Base-by-base conservation (phyloP, 2,329 filamentous ascomycete genomes). In the Hypoxylon sp. region DNA sequence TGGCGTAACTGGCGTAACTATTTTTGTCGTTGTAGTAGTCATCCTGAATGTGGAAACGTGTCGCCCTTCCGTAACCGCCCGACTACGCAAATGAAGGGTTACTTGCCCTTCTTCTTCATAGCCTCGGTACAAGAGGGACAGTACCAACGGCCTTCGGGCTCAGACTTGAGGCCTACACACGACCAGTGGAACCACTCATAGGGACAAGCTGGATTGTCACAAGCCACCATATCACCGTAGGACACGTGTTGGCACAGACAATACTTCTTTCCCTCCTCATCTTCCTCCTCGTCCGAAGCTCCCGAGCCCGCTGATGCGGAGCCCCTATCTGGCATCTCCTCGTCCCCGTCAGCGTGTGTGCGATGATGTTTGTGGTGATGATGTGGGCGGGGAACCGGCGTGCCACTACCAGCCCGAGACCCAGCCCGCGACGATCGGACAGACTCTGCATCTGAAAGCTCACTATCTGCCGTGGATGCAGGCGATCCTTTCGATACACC, bases 141-240 rank as follows among this genome's bases (percentile, higher is more conserved):
- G 76, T 87, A 91, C 90, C 90, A 92, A 24, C 85, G 89, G 33
- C 90, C 90, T 62, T 87, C 87, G 6, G 90, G 90, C 77, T 91
- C 89, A 73, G 86, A 90, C 79, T 90, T 91, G 33, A 92, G 83
- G 19, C 89, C 88, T 54, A 92, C 90, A 74, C 90, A 92, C 47
- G 84, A 89, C 91, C 92, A 96, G 81, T 96, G 93, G 79, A 96
- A 96, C 93, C 93, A 96, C 81, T 96, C 92, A 76, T 88, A 92
- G 51, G 90, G 89, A 80, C 93, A 96, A 72, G 90, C 86, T 64
- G 92, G 89, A 79, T 95, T 95, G 82, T 96, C 93, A 82, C 93
- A 96, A 31, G 92, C 93, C 70, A 96, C 92, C 93, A 96, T 96
- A 76, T 95, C 91, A 68, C 93, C 93, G 76, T 92, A 94, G 79